These are phyloP conservation scores for Chalciporus pseudorubinellus DNA, from an alignment of 768 basidiomycete genomes.

Conservation along the genomic window DNA sequence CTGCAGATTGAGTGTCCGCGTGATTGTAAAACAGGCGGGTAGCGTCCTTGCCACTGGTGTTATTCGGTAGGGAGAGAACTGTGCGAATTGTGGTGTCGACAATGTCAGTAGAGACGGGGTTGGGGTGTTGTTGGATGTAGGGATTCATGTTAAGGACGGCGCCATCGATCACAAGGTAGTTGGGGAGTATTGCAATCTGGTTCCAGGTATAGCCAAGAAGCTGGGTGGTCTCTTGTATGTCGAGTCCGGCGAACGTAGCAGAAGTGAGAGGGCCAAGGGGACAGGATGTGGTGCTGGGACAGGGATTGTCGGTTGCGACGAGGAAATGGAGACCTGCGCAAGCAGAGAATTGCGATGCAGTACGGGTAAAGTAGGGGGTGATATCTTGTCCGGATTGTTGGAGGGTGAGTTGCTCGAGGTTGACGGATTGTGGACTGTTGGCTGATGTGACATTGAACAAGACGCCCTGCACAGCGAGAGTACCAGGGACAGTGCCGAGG, in stretches of 20 bases:
- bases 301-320: conserved; percentile 75
- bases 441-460: conserved; percentile 70
- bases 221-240: conserved; percentile 61
- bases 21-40: conserved; percentile 84
- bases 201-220: conserved; percentile 90
- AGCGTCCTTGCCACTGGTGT: conserved; percentile 76
- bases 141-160: conserved; percentile 90
- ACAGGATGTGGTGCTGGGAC: conserved; percentile 58
- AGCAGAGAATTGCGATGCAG: conserved; percentile 56
- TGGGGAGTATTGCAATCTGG: conserved; percentile 67
- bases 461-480: conserved; percentile 73
- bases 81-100: conserved; percentile 84
- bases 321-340: conserved; percentile 65
- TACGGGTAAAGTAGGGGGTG: conserved; percentile 78
- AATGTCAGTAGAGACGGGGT: conserved; percentile 62
- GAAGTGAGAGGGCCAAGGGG: conserved; percentile 60
- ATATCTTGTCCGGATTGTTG: conserved; percentile 80
- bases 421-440: conserved; percentile 43
- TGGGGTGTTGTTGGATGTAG: conserved; percentile 75
- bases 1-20: conserved; percentile 57
- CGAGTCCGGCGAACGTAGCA: conserved; percentile 57
- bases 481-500: conserved; percentile 56
- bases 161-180: conserved; percentile 90
- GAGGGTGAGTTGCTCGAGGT: conserved; percentile 56
- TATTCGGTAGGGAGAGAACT: conserved; percentile 49